Evolutionary conservation across 768 basidiomycete species (phyloP), one percentile per base, ranked within the genome.

Genomic region (Tephrocybe rancida): DNA sequence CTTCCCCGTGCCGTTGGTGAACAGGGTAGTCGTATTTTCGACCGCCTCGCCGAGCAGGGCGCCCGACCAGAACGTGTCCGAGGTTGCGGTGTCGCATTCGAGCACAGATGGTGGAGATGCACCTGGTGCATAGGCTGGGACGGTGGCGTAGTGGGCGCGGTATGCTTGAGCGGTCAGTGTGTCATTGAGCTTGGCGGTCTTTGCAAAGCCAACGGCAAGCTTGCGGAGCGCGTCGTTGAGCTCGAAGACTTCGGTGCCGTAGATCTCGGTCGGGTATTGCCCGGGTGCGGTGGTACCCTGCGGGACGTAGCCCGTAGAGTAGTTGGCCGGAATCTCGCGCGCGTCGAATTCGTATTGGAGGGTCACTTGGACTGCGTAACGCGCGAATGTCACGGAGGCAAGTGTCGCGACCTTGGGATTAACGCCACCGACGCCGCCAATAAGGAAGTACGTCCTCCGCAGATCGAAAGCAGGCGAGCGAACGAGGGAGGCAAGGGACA

Each of bases 311-410:
- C 56, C 56, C 6, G 56, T 57, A 3, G 56, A 27, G 14, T 44
- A 57, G n/a, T 52, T 21, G 6, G 22, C 34, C 13, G 51, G 56
- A 3, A 44, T 57, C 16, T 57, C 51, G 27, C 56, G 56, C 5
- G 56, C 46, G 19, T 57, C 56, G 24, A 57, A 52, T 25, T 57
- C 56, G 32, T 52, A 57, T 49, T 57, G 56, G 16, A 57, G 50
- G 3, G 45, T 24, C 3, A 57, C 56, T 42, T 57, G 56, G 0
- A 57, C 51, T 13, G 50, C 41, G 13, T 35, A 57, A 10, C 56
- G 51, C 9, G 56, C 56, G 11, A 57, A 57, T 7, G 56, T 57
- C 5, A 57, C 56, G 2, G 56, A 57, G 3, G 30, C 50, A 8
- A 47, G 19, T 0, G 56, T 57, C 5, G 56, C 56, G 13, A 52